phyloP scores from a whole-genome alignment of 345 rosid species.

The Eucalyptus cladocalyx region DNA sequence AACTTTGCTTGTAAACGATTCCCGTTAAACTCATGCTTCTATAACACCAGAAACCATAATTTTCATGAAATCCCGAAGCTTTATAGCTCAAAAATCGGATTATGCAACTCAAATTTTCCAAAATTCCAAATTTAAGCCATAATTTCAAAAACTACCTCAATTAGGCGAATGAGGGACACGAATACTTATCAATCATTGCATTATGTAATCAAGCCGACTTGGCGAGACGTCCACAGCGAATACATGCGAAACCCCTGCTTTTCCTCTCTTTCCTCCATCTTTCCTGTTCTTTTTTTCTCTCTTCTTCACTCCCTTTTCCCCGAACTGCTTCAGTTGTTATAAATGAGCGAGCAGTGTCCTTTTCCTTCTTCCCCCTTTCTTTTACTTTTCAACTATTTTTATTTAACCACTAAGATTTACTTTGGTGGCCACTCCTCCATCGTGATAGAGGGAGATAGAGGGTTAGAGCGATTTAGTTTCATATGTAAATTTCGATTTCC shows the following conservation, averaged over 20 bases:
- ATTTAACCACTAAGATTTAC: too few species aligned
- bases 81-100: accelerated
- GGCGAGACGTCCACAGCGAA: too few species aligned
- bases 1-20: accelerated
- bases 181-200: accelerated
- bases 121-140: too few species aligned
- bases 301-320: too few species aligned
- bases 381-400: too few species aligned
- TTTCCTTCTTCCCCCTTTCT: accelerated
- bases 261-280: too few species aligned
- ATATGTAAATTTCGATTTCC: accelerated
- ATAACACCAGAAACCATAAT: accelerated
- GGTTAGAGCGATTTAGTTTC: too few species aligned
- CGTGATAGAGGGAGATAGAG: accelerated
- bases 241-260: accelerated
- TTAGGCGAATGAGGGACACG: accelerated
- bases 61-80: accelerated
- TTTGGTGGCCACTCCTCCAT: too few species aligned
- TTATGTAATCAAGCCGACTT: accelerated
- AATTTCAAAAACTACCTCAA: accelerated
- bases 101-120: accelerated
- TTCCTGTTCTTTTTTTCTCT: too few species aligned
- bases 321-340: too few species aligned
- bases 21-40: accelerated
- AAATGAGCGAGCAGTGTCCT: too few species aligned